A percentile compares a stretch with the other conserved stretches of the same genome.
Evolutionary conservation across 208 protist species (phyloP).

Genomic region (Acanthamoeba comandoni): DNA sequence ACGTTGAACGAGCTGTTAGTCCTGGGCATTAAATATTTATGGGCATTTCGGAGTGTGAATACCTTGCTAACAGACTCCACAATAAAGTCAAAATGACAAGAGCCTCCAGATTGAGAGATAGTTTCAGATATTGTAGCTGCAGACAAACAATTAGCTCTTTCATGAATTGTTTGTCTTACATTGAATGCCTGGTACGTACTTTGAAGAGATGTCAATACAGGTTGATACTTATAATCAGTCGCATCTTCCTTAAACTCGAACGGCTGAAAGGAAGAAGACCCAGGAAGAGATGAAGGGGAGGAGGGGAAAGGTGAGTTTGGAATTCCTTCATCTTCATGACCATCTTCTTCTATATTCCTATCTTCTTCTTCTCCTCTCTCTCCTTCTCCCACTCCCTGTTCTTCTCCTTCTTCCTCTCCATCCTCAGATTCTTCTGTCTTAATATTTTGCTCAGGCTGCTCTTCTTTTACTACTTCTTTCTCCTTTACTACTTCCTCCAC

Average conservation of each 20-base stretch:
- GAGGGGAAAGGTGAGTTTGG: too few species aligned
- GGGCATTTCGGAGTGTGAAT: neutral
- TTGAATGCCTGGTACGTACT: neutral
- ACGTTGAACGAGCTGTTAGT: neutral
- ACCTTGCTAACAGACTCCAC: constrained; percentile 59
- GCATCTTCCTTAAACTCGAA: constrained; percentile 31
- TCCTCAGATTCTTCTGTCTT: too few species aligned
- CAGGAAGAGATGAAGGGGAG: too few species aligned
- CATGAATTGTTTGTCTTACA: neutral
- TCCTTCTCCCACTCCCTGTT: too few species aligned
- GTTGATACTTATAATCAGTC: constrained; percentile 28
- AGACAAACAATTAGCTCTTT: neutral
- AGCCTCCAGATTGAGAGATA: constrained; percentile 45
- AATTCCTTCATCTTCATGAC: too few species aligned
- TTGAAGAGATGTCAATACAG: constrained; percentile 25
- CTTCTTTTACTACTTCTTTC: too few species aligned
- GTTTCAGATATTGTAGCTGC: constrained; percentile 26
- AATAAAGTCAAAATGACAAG: constrained; percentile 61
- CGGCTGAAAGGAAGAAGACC: neutral
- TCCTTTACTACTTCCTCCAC: too few species aligned
- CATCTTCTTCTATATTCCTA: too few species aligned
- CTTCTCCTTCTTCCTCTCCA: too few species aligned
- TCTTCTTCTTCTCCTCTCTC: too few species aligned
- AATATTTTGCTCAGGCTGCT: too few species aligned
- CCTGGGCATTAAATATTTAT: neutral